Percentiles rank a stretch among this genome's conserved stretches.
Conservation (phyloP, 495 filamentous ascomycete genomes). For the Aspergillus saccharolyticus region DNA sequence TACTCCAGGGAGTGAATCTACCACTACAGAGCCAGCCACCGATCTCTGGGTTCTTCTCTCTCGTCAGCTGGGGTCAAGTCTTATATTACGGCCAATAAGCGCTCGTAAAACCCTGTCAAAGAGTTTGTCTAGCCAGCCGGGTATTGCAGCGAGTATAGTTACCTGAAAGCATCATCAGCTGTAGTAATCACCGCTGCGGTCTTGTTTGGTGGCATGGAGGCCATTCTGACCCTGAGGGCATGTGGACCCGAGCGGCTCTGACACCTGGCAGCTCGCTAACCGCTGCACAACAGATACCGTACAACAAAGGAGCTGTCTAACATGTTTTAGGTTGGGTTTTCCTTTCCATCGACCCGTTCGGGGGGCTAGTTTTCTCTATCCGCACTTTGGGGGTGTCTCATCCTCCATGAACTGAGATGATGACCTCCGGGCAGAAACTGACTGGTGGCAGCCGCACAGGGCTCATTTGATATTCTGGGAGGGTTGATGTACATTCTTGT, state of each 20-base stretch:
- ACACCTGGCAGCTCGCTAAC: not conserved
- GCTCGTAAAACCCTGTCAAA: not conserved
- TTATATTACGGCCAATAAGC: constrained; percentile 58
- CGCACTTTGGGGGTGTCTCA: constrained; percentile 53
- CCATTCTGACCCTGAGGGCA: constrained; percentile 57
- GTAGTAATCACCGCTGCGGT: constrained; percentile 36
- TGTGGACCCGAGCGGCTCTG: constrained; percentile 6
- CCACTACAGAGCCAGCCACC: constrained; percentile 73
- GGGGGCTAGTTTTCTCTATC: constrained; percentile 73
- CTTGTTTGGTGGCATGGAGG: constrained; percentile 55
- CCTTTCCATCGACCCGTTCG: constrained; percentile 62
- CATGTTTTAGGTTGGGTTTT: constrained; percentile 51
- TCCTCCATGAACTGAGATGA: not conserved
- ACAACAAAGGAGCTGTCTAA: constrained; percentile 37
- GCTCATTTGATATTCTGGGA: constrained; percentile 64
- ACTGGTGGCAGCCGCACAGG: constrained; percentile 52
- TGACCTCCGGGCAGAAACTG: not conserved
- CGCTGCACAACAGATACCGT: constrained; percentile 37
- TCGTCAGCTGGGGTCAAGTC: constrained; percentile 64
- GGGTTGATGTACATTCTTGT: constrained; percentile 65
- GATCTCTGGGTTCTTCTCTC: constrained; percentile 57
- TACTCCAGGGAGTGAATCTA: constrained; percentile 64
- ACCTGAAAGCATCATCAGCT: constrained; percentile 44
- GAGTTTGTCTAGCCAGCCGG: not conserved
- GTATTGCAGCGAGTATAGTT: constrained; percentile 42